Base-by-base conservation (phyloP, 2,329 filamentous ascomycete species). In the Fusarium setosum region DNA sequence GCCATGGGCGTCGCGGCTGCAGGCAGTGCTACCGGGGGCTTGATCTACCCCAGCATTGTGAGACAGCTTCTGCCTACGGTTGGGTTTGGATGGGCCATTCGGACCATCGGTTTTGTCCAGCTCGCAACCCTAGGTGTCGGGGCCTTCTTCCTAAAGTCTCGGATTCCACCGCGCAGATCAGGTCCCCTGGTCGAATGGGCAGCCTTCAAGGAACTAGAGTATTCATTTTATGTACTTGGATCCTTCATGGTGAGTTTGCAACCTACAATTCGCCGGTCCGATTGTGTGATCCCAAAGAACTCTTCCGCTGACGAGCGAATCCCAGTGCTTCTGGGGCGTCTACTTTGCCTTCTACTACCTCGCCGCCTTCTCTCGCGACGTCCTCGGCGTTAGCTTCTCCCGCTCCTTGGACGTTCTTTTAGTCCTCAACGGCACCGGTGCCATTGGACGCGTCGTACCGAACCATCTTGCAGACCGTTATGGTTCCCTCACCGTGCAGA, bases 291-390 rank as follows among this genome's bases (percentile, higher is more conserved):
- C 8, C 12, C 17, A 31, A 12, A 8, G 5, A 20, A 17, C 23
- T 12, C 10, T 2, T 24, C 13, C n/a, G n/a, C n/a, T n/a, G 2
- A 21, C 23, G 47, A 17, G 48, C 26, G 29, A 23, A 12, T 21
- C 3, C 1, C 1, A 40, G 31, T 7, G 13, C 11, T 60, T 60
- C 17, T 52, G 34, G 47, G 53, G 40, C 4, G 35, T 45, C n/a
- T 61, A 40, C 35, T 57, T 61, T 34, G 51, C 37, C 31, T 60
- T 56, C 29, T 61, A 41, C 47, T 61, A 41, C 23, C 32, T 61
- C 10, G 53, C 58, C 2, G 40, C 53, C 3, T 58, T 31, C 13
- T 26, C 53, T 21, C 56, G 49, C 11, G 40, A 44, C n/a, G n/a
- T 44, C 8, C 53, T 41, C 2, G 37, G 29, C 6, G 20, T 56